A percentile compares a stretch with the other conserved stretches of the same genome.
These are phyloP conservation scores for Solanum boliviense DNA, from an alignment of 257 asterid species.

Conservation along the genomic window DNA sequence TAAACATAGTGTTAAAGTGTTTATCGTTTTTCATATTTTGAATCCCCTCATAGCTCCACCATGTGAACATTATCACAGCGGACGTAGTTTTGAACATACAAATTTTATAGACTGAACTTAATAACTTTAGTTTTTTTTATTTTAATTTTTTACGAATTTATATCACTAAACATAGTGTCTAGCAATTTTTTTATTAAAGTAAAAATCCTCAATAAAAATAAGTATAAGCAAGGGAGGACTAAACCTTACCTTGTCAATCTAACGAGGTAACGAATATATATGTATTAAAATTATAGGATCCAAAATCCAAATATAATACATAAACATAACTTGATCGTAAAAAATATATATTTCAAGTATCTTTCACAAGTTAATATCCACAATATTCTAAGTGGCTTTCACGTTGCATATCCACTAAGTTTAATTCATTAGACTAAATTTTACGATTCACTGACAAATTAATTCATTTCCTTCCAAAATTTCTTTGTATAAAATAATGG, in stretches of 20 bases:
- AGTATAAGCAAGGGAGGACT: too few relatives aligned
- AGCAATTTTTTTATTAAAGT: fast-evolving
- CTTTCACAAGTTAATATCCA: neutral
- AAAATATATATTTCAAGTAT: neutral
- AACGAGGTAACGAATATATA: too few relatives aligned
- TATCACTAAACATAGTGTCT: too few relatives aligned
- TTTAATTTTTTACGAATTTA: fast-evolving
- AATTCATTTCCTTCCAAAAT: neutral
- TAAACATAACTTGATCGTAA: neutral
- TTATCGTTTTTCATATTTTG: neutral
- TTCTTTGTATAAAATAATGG: neutral
- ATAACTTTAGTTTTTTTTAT: too few relatives aligned
- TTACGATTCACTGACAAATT: neutral
- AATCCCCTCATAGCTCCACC: neutral
- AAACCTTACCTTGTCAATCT: too few relatives aligned
- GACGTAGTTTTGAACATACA: neutral
- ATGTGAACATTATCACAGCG: neutral
- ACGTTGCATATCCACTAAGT: neutral
- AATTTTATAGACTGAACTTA: too few relatives aligned
- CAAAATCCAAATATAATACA: neutral
- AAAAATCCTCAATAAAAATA: too few relatives aligned
- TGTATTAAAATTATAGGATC: too few relatives aligned
- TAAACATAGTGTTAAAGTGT: too few relatives aligned
- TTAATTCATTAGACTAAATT: neutral
- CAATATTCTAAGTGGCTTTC: neutral